Conservation (phyloP, 306 rosid genomes). For the Acacia melanoxylon region DNA sequence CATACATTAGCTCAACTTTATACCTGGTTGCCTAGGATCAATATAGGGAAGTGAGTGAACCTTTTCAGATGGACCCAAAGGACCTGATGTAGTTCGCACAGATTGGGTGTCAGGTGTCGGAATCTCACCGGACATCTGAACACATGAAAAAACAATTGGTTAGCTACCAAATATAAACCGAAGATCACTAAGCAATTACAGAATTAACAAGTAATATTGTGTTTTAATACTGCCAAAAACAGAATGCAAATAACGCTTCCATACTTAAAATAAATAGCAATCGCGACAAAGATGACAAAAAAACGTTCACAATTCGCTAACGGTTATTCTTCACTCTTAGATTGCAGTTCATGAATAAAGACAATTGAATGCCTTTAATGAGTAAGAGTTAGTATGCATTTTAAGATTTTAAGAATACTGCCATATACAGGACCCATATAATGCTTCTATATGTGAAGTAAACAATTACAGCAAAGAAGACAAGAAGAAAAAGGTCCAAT, state of each 20-base stretch:
- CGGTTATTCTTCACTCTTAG: neutral
- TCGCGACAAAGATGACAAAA: neutral
- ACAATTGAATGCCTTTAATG: neutral
- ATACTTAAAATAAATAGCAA: neutral
- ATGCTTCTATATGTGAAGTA: neutral
- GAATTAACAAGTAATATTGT: conserved; percentile 7
- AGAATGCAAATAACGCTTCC: neutral
- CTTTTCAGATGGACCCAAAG: conserved; percentile 72
- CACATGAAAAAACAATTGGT: conserved; percentile 13
- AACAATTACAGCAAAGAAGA: neutral
- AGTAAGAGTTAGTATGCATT: neutral
- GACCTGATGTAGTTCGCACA: conserved; percentile 76
- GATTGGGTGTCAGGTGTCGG: conserved; percentile 84
- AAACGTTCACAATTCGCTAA: neutral
- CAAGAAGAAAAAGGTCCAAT: neutral
- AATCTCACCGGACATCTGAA: conserved; percentile 83
- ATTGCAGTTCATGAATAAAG: neutral
- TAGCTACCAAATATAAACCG: neutral
- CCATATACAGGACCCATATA: neutral
- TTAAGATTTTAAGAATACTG: neutral
- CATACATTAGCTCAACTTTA: conserved; percentile 8
- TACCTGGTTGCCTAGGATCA: conserved; percentile 92
- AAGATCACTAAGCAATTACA: neutral
- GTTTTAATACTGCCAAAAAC: neutral
- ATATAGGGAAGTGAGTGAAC: conserved; percentile 53